These are phyloP conservation scores for Crassisporium funariophilum DNA, from an alignment of 768 basidiomycete species.

Conservation along the genomic window DNA sequence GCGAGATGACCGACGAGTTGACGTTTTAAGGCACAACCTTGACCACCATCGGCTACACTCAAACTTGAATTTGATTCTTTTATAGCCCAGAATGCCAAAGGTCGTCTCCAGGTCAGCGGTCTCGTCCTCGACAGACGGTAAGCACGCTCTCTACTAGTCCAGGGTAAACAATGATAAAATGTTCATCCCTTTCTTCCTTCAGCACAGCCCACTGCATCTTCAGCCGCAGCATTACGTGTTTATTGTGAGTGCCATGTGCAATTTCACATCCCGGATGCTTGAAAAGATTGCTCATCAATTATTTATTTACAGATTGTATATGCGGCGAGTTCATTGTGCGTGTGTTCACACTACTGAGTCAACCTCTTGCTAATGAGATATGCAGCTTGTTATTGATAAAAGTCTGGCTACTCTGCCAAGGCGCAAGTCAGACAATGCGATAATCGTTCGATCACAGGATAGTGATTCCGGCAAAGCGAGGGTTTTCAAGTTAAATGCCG, in stretches of 20 bases:
- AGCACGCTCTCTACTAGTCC: constrained; percentile 19
- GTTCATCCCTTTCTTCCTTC: constrained; percentile 15
- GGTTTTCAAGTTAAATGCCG: constrained; percentile 88
- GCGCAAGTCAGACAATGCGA: constrained; percentile 77
- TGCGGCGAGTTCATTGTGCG: constrained; percentile 87
- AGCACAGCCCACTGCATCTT: constrained; percentile 82
- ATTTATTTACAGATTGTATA: constrained; percentile 74
- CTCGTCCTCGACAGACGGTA: constrained; percentile 87
- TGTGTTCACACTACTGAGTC: constrained; percentile 12
- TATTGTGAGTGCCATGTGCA: constrained; percentile 60
- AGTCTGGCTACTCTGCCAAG: constrained; percentile 66
- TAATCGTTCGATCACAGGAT: constrained; percentile 77
- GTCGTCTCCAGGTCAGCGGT: constrained; percentile 88
- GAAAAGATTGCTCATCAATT: too few relatives aligned
- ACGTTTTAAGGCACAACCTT: not conserved
- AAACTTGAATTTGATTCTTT: constrained; percentile 7
- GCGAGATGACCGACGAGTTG: not conserved
- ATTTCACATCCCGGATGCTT: too few relatives aligned
- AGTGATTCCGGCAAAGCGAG: constrained; percentile 55
- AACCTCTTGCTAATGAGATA: not conserved
- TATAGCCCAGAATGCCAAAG: constrained; percentile 70
- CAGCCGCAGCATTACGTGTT: constrained; percentile 74
- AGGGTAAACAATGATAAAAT: not conserved
- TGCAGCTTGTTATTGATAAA: constrained; percentile 81
- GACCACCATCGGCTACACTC: not conserved